These are phyloP conservation scores for Cenchrus fungigraminus DNA, from an alignment of 176 grass and related monocot genomes.

Conservation along the genomic window DNA sequence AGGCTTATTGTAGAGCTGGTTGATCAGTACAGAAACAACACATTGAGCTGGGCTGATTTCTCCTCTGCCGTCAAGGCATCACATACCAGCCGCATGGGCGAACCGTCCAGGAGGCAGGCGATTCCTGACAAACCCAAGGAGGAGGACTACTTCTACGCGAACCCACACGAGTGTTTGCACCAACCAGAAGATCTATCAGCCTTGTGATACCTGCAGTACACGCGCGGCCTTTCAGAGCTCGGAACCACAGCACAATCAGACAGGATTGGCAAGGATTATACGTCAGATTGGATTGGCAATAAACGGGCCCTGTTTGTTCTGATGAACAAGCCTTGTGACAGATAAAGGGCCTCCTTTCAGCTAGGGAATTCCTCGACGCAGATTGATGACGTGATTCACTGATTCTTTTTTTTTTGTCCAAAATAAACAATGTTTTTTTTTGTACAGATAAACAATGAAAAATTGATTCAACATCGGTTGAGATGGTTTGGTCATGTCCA, in stretches of 20 bases:
- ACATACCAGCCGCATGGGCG: constrained; percentile 74
- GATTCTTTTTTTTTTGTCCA: constrained; percentile 7
- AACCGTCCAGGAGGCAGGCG: constrained; percentile 63
- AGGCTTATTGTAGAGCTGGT: constrained; percentile 76
- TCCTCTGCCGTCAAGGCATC: constrained; percentile 67
- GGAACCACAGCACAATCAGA: not conserved
- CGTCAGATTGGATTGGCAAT: constrained; percentile 41
- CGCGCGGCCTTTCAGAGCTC: constrained; percentile 50
- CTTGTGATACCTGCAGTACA: constrained; percentile 40
- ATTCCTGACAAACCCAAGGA: constrained; percentile 88
- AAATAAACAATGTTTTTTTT: not conserved
- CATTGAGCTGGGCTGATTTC: constrained; percentile 75
- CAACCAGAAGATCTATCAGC: constrained; percentile 48
- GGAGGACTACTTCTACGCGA: constrained; percentile 95
- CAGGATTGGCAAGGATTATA: not conserved
- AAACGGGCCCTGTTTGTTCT: constrained; percentile 38
- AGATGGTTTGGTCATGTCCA: no score
- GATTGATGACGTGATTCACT: constrained; percentile 26
- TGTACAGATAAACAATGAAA: constrained; percentile 32
- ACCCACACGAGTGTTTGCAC: constrained; percentile 83
- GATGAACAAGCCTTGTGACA: constrained; percentile 4
- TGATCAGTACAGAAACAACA: constrained; percentile 68
- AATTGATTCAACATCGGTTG: no score
- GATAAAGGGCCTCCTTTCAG: not conserved
- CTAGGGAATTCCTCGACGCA: constrained; percentile 28